Conservation (phyloP, 2,329 filamentous ascomycete genomes). For the Neopestalotiopsis rosae region DNA sequence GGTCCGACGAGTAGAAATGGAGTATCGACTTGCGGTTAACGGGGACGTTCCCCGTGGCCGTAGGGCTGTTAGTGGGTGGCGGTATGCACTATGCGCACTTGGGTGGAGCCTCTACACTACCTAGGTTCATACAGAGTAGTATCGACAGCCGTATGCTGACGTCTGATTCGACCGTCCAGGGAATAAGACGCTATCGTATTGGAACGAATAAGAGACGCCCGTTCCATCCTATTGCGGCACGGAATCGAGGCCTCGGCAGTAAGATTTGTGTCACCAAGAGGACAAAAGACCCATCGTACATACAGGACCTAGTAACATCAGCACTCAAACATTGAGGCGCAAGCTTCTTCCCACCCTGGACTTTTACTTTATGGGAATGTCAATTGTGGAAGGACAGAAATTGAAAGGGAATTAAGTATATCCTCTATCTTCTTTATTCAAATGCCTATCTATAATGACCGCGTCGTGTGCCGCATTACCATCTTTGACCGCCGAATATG, state of each 20-base stretch:
- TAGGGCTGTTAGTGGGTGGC: neutral
- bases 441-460: neutral
- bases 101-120: neutral
- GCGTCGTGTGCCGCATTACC: neutral
- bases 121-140: neutral
- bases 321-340: neutral
- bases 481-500: neutral
- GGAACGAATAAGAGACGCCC: slow-evolving; percentile 14
- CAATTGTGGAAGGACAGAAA: neutral
- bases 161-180: slow-evolving; percentile 3
- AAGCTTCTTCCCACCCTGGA: neutral
- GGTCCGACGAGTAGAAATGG: neutral
- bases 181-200: slow-evolving; percentile 14
- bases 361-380: too few relatives aligned
- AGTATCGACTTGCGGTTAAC: neutral
- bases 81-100: neutral
- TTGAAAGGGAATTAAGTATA: neutral
- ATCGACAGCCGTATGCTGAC: neutral
- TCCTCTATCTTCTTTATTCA: neutral
- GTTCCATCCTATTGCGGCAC: neutral
- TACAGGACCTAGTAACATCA: neutral
- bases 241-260: neutral
- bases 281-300: neutral
- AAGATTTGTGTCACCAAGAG: neutral
- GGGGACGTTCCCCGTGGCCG: neutral